Percentiles rank a stretch among this genome's conserved stretches.
Conservation (phyloP, 352 stramenopile genomes). For the Peronospora farinosa region DNA sequence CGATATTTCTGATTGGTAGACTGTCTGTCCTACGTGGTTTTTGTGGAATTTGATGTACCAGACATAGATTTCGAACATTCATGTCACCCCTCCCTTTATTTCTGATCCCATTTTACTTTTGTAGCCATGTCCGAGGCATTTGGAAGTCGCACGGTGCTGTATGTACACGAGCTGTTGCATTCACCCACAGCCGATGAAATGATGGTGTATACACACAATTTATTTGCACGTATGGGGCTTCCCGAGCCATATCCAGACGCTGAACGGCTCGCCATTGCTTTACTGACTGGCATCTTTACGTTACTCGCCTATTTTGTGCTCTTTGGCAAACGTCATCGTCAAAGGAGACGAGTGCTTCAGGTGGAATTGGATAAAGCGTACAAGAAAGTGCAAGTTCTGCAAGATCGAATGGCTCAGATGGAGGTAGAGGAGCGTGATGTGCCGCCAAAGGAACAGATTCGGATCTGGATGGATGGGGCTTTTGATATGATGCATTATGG, state of each 20-base stretch:
- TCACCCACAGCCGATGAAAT: slow-evolving; percentile 59
- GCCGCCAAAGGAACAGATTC: slow-evolving; percentile 83
- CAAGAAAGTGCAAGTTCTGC: slow-evolving; percentile 75
- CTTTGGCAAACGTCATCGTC: slow-evolving; percentile 80
- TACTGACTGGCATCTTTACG: slow-evolving; percentile 76
- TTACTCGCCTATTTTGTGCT: slow-evolving; percentile 84
- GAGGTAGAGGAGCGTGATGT: slow-evolving; percentile 63
- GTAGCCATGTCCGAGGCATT: slow-evolving; percentile 48
- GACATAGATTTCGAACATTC: too few species aligned
- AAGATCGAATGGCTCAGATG: slow-evolving; percentile 80
- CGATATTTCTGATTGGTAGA: too few species aligned
- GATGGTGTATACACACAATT: slow-evolving; percentile 60
- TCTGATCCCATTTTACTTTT: slow-evolving; percentile 6
- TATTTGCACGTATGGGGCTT: slow-evolving; percentile 64
- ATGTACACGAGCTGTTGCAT: slow-evolving; percentile 77
- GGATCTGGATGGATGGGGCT: slow-evolving; percentile 98
- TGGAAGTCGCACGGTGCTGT: slow-evolving; percentile 51
- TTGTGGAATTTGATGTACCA: too few species aligned
- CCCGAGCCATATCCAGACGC: slow-evolving; percentile 83
- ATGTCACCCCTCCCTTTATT: slow-evolving; percentile 2
- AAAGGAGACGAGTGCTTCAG: slow-evolving; percentile 59
- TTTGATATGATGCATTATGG: slow-evolving; percentile 99
- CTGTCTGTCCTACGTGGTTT: too few species aligned
- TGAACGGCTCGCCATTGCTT: slow-evolving; percentile 74
- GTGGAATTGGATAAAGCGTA: slow-evolving; percentile 70